Evolutionary conservation across 768 basidiomycete species (phyloP).

Genomic region (Tricholoma furcatifolium): DNA sequence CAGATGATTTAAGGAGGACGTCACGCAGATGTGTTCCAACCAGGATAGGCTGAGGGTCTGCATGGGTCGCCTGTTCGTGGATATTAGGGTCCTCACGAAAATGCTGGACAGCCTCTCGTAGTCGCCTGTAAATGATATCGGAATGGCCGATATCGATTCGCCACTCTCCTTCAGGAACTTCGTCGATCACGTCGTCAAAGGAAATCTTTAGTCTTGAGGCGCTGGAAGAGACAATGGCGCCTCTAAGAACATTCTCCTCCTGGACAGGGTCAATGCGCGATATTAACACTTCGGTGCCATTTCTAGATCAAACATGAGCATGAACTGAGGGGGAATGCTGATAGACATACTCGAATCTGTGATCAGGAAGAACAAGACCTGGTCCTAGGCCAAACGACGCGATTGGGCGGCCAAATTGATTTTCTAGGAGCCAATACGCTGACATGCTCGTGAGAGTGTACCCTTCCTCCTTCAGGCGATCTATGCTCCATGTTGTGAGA

Average conservation of each 20-base stretch:
- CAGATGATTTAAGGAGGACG: constrained; percentile 61
- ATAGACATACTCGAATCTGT: constrained; percentile 65
- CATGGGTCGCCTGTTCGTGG: constrained; percentile 31
- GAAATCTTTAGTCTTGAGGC: constrained; percentile 55
- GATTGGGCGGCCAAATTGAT: constrained; percentile 61
- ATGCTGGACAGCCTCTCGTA: constrained; percentile 61
- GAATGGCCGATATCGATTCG: constrained; percentile 70
- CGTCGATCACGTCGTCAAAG: constrained; percentile 47
- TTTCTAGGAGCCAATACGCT: constrained; percentile 69
- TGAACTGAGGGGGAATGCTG: background rate
- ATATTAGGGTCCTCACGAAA: constrained; percentile 52
- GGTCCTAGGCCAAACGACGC: constrained; percentile 67
- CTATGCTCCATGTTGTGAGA: constrained; percentile 64
- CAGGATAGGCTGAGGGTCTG: constrained; percentile 51
- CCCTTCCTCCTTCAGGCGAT: constrained; percentile 63
- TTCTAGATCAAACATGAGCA: constrained; percentile 38
- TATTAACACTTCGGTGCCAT: constrained; percentile 67
- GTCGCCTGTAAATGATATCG: constrained; percentile 64
- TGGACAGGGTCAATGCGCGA: constrained; percentile 60
- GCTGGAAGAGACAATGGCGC: constrained; percentile 50
- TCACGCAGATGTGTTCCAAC: constrained; percentile 76
- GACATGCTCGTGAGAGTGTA: constrained; percentile 66
- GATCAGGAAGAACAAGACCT: constrained; percentile 58
- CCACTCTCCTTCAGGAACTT: constrained; percentile 52
- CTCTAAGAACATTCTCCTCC: constrained; percentile 46